Percentiles rank a stretch among this genome's conserved stretches.
Evolutionary conservation across 2,329 filamentous ascomycete genomes (phyloP).

Genomic region (Fusarium sp.): DNA sequence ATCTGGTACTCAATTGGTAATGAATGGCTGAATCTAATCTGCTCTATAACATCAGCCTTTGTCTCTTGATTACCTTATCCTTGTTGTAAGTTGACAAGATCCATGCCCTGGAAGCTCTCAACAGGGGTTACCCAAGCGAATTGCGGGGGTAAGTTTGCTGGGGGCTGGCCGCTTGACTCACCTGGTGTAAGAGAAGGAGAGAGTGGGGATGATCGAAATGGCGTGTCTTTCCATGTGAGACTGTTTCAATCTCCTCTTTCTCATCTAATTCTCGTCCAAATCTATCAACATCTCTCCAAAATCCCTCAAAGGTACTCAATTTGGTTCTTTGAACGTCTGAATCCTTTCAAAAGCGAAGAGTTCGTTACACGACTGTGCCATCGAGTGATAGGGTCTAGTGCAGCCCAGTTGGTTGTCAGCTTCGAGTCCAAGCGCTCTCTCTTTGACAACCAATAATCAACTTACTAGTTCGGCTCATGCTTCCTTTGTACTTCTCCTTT

Average conservation of each 20-base stretch:
- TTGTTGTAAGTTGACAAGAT: slow-evolving; percentile 12
- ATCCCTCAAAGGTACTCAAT: not conserved
- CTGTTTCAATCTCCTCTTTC: slow-evolving; percentile 1
- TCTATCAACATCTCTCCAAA: not conserved
- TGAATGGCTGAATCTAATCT: no score
- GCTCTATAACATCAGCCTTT: not conserved
- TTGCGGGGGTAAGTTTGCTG: slow-evolving; percentile 2
- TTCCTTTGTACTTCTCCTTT: not conserved
- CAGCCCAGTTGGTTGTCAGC: not conserved
- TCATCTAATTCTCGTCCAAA: not conserved
- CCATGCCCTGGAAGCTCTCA: not conserved
- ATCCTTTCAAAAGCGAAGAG: fast-evolving
- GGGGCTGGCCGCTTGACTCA: slow-evolving; percentile 44
- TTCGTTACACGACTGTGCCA: not conserved
- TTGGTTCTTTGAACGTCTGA: fast-evolving
- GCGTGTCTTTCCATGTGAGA: slow-evolving; percentile 22
- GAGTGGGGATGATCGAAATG: slow-evolving; percentile 20
- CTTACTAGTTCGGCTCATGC: not conserved
- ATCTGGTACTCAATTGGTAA: no score
- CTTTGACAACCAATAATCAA: not conserved
- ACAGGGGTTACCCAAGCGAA: not conserved
- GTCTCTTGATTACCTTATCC: not conserved
- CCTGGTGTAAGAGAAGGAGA: slow-evolving; percentile 26
- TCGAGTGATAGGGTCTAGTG: not conserved
- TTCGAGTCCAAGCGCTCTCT: not conserved